These are phyloP conservation scores for Neurospora africana DNA, from an alignment of 495 filamentous ascomycete species.

Conservation along the genomic window DNA sequence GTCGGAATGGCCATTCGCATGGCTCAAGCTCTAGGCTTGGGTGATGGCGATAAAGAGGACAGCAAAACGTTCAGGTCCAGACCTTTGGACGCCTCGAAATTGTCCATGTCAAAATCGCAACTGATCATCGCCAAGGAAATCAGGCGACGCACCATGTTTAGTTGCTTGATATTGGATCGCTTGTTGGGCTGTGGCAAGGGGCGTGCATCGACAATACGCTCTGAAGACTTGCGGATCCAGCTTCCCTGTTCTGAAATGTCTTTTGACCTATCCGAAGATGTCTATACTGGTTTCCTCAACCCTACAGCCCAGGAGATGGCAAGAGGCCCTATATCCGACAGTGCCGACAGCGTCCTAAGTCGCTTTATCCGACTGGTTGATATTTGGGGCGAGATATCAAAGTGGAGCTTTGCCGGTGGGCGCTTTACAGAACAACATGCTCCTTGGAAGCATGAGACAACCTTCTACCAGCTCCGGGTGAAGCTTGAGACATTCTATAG, in stretches of 20 bases:
- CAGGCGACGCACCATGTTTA: constrained; percentile 73
- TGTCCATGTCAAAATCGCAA: constrained; percentile 25
- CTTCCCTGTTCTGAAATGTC: constrained; percentile 56
- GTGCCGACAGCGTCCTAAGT: constrained; percentile 62
- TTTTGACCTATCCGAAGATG: constrained; percentile 61
- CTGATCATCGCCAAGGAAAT: constrained; percentile 63
- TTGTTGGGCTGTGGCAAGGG: constrained; percentile 68
- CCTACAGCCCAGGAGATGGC: constrained; percentile 14
- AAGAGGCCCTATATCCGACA: constrained; percentile 38
- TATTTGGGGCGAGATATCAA: constrained; percentile 67
- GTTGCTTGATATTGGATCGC: constrained; percentile 74
- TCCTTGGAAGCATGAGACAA: constrained; percentile 55
- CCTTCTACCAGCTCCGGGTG: constrained; percentile 48
- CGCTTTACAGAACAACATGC: constrained; percentile 49
- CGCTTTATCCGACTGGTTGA: constrained; percentile 69
- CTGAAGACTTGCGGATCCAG: constrained; percentile 57
- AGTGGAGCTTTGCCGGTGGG: constrained; percentile 65
- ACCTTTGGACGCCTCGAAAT: constrained; percentile 8
- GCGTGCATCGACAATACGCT: constrained; percentile 56
- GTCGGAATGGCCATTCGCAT: constrained; percentile 65
- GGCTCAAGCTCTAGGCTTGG: constrained; percentile 61
- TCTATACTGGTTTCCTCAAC: constrained; percentile 41
- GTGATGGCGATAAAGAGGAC: constrained; percentile 45
- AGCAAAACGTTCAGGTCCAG: constrained; percentile 17
- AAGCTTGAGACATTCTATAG: constrained; percentile 57